Evolutionary conservation across 2,329 filamentous ascomycete genomes (phyloP), one percentile per base, ranked within the genome.

Genomic region (Plenodomus tracheiphilus): DNA sequence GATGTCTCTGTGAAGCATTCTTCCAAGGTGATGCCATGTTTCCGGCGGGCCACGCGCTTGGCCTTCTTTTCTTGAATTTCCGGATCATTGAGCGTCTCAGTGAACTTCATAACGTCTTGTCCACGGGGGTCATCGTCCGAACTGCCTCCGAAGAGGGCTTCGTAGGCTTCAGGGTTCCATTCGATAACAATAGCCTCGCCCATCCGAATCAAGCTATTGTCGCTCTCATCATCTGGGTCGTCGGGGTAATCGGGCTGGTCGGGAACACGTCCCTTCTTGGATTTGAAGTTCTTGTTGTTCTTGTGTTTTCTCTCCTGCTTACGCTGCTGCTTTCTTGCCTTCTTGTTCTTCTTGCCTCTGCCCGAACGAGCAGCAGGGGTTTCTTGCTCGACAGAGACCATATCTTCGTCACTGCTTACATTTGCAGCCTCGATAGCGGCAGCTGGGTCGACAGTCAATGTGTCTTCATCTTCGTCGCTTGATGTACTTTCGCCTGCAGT

Each of bases 1-100:
- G 94, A 90, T 60, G 96, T 97, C 72, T 97, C 94, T 50, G 92
- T 88, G 46, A 99, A 82, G 68, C 94, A 99, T 61, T 97, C 91
- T 18, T 94, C 88, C 4, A 99, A 80, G 0, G 85, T 86, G 57
- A 97, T 86, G 21, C 94, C 94, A 45, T 85, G 80, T 71, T 87
- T 88, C 62, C 80, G 82, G 7, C 91, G 87, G 49, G 77, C 77
- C 41, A 79, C 77, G 32, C 92, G 87, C 45, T 79, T 80, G 47
- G 81, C 79, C 59, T 84, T 83, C 62, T 82, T 85, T 45, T 79
- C 81, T 30, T 83, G 77, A 6, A 97, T 79, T 22, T 85, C 85
- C 1, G 85, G 62, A 46, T 80, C 77, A 15, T 71, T 63, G 8
- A 77, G 56, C 75, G 68, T 90, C 83, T 49, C 83, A 54, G 77